Conservation (phyloP, 2,329 filamentous ascomycete genomes). For the Aspergillus caelatus region DNA sequence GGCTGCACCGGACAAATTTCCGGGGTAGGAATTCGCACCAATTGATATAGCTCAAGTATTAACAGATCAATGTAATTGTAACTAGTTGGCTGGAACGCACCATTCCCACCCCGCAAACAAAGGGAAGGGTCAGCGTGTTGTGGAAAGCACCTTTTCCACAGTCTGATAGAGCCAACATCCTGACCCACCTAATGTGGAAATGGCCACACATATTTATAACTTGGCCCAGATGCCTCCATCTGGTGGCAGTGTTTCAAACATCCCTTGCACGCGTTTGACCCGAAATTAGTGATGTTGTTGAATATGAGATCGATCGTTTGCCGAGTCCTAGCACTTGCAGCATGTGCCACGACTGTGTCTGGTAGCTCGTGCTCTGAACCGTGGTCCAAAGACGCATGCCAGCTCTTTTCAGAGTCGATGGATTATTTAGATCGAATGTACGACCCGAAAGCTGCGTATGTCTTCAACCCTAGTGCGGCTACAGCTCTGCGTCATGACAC, state of each 20-base stretch:
- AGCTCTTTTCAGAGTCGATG: slow-evolving; percentile 56
- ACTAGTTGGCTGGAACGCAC: too few species aligned
- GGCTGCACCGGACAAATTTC: background rate
- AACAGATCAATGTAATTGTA: background rate
- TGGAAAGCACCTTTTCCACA: too few species aligned
- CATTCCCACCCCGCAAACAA: too few species aligned
- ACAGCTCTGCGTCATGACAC: slow-evolving; percentile 53
- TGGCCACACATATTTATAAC: too few species aligned
- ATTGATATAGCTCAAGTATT: background rate
- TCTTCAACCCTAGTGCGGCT: slow-evolving; percentile 38
- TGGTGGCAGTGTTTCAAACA: background rate
- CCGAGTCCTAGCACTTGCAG: too few species aligned
- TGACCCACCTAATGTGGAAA: too few species aligned
- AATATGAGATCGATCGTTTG: background rate
- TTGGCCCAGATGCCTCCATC: background rate
- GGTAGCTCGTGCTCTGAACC: background rate
- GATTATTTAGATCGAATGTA: slow-evolving; percentile 52
- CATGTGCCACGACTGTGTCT: background rate
- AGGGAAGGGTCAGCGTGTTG: too few species aligned
- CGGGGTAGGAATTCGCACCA: background rate
- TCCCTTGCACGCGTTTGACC: background rate
- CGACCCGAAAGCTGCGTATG: slow-evolving; percentile 52
- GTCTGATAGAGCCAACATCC: too few species aligned
- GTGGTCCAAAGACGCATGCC: slow-evolving; percentile 33
- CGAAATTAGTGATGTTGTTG: background rate